Evolutionary conservation across 768 basidiomycete species (phyloP).

Genomic region (Hydnomerulius pinastri): DNA sequence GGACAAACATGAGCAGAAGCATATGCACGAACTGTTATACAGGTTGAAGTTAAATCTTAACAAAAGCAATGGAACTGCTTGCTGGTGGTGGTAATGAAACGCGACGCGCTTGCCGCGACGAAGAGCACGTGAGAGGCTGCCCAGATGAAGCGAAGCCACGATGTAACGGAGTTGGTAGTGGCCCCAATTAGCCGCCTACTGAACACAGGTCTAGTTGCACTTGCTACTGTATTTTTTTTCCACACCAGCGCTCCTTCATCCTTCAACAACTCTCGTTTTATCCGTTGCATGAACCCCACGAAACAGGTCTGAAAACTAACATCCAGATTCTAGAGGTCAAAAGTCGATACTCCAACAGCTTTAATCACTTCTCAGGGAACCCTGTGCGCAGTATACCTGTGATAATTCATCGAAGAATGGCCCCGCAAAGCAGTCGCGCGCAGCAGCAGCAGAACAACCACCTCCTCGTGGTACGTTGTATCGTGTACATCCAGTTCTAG

Average conservation of each 20-base stretch:
- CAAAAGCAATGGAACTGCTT: not conserved
- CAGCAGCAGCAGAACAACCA: slow-evolving; percentile 33
- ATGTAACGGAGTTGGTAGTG: too few relatives aligned
- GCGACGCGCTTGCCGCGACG: slow-evolving; percentile 11
- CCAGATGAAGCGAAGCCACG: too few relatives aligned
- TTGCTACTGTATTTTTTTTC: not conserved
- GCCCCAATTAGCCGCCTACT: not conserved
- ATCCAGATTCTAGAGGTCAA: not conserved
- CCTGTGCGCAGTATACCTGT: not conserved
- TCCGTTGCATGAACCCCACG: not conserved
- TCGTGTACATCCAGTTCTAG: not conserved
- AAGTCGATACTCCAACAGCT: not conserved
- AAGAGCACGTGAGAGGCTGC: slow-evolving; percentile 20
- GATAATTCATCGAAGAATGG: slow-evolving; percentile 18
- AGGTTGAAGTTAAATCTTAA: too few relatives aligned
- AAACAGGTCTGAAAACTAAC: not conserved
- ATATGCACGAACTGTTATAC: not conserved
- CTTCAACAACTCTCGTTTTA: not conserved
- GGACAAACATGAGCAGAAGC: too few relatives aligned
- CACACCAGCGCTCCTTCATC: not conserved
- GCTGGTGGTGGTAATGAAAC: not conserved
- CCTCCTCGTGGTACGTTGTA: slow-evolving; percentile 33
- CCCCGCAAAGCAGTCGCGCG: slow-evolving; percentile 27
- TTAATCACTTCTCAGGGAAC: not conserved
- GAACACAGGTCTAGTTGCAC: too few relatives aligned